Evolutionary conservation across 2,329 filamentous ascomycete genomes (phyloP), one percentile per base, ranked within the genome.

Genomic region (Colletotrichum sp.): DNA sequence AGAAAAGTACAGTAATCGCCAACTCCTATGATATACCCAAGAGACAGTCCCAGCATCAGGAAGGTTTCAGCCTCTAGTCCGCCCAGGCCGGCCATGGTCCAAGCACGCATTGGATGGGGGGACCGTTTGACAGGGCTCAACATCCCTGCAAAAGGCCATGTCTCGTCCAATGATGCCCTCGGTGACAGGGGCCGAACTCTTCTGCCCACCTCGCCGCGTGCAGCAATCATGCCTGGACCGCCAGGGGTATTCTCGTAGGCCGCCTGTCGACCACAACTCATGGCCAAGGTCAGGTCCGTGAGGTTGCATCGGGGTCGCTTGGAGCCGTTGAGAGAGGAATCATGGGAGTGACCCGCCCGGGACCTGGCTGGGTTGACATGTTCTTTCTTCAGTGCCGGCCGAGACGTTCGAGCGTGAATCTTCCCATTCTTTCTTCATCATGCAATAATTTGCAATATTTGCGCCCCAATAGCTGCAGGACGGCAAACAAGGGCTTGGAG

Each of bases 31-130:
- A 49, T 44, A 57, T 67, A 44, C 10, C 52, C 60, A 55, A 67
- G 71, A 76, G 66, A 71, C 71, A 62, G 60, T 24, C 36, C 65
- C 59, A 13, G 75, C 75, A 75, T 75, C 75, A 76, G 44, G 52
- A 75, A 60, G 34, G 71, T 76, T 76, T 76, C 75, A 76, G 49
- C 24, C 28, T 71, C 62, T 63, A 8, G 36, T 67, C 66, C 24
- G 65, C 65, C 71, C 26, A 49, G 65, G 65, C 66, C 60, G 65
- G n/a, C 55, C 28, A 55, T 70, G 75, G 75, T 60, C 75, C 59
- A 63, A 76, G 75, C 75, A 63, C 34, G 26, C 65, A 71, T 67
- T 66, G 52, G 66, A 66, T 39, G 66, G 73, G 32, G 24, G 44
- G n/a, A 30, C 39, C 49, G 66, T 62, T 57, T 75, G 75, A 75